Base-by-base conservation (phyloP, 768 basidiomycete species). In the Mycena leptocephala region DNA sequence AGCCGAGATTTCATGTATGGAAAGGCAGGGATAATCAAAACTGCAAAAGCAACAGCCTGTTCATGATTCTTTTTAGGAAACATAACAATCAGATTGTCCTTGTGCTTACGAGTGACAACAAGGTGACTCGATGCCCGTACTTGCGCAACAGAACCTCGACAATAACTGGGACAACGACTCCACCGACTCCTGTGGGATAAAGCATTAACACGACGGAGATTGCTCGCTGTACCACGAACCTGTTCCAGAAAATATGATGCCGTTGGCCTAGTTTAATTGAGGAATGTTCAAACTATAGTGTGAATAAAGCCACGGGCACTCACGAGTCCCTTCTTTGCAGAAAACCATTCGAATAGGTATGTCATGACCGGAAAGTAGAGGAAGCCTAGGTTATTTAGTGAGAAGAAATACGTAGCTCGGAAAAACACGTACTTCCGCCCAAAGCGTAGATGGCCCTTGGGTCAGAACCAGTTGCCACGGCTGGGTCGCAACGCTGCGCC, bases 371-470 rank as follows among this genome's bases (percentile, higher is more conserved):
- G 76, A 46, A 59, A 77, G 56, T 79, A 77, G 20, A 77, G 43
- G 18, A 79, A 41, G 51, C 78, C 78, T 79, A 24, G 51, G 37
- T 43, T 11, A 48, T 18, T n/a, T 26, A 46, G n/a, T 69, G 9
- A 55, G 35, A 11, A 51, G 37, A 11, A 16, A 48, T 55, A 14
- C 18, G 43, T 7, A 32, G 43, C 9, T 32, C 1, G 33, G 55
- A 26, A 39, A n/a, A 22, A 33, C 11, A 78, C 81, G 20, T 37
- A 84, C 83, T 75, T 16, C 82, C 82, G 10, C 83, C 83, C 35
- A 82, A 70, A 6, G 78, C 81, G 41, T 83, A 84, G 18, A 83
- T 35, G 14, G 81, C 79, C 82, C 83, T 76, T 84, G 83, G 8
- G 61, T 81, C 70, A 72, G 68, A 8, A 58, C 72, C 58, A 70